Base-by-base conservation (phyloP, 1,284 basidiomycete genomes). In the Apiotrichum gracile region DNA sequence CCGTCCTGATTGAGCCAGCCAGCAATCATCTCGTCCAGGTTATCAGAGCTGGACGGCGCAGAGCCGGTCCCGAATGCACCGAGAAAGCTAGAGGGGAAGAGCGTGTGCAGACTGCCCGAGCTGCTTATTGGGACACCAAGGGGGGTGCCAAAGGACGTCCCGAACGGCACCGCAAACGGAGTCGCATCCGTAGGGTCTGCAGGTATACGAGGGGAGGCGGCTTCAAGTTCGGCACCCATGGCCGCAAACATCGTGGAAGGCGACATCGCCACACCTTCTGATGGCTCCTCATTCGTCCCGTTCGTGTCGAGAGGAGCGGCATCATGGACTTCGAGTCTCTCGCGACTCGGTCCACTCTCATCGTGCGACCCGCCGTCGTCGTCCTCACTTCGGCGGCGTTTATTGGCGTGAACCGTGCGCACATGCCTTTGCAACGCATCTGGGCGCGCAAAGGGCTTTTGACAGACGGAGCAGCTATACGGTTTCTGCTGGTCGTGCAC, bases 401-500 rank as follows among this genome's bases (percentile, higher is more conserved):
- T 38, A 22, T 47, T 47, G 6, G 39, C 45, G 26, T 56, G 54
- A 0, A 56, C 25, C 4, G 47, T 46, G 3, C 54, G 40, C 21
- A 52, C 50, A 26, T 56, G 54, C 17, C 54, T 46, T 31, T 56
- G 50, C 14, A 56, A 38, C 3, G 54, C 44, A n/a, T 56, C 54
- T 8, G 47, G 48, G 0, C 54, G 46, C 1, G 37, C 47, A 29
- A 56, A 56, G 3, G 50, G 31, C 46, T 47, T 49, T 41, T 17
- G 17, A 25, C 54, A 56, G 1, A 37, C 26, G 1, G 34, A 24
- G 47, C 54, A 56, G 24, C 8, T 12, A 22, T 52, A 56, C 10
- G 54, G 54, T 27, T 51, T 52, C 14, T 56, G 47, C 19, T 49
- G 34, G 7, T 22, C 38, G 38, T 56, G 54, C 19, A 50, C 48